Evolutionary conservation across 768 basidiomycete genomes (phyloP).

Genomic region (Mycena latifolia): DNA sequence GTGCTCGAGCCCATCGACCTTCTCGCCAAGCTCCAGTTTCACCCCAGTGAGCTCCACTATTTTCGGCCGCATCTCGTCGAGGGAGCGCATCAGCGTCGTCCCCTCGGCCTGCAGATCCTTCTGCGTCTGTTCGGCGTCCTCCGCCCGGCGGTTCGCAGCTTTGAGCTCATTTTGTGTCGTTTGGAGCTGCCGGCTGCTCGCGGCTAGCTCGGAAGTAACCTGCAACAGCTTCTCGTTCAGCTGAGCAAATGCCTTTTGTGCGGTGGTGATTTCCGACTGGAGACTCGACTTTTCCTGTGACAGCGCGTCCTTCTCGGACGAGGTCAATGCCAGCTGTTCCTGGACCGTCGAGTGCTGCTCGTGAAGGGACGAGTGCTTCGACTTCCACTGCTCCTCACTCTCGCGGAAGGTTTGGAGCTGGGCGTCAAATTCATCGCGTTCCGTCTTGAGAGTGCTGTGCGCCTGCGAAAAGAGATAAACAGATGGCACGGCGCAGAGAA

Average conservation of each 20-base stretch:
- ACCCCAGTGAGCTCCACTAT: constrained; percentile 83
- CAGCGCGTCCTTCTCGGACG: constrained; percentile 62
- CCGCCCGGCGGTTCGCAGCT: constrained; percentile 72
- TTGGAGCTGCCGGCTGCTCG: constrained; percentile 68
- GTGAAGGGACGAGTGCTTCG: constrained; percentile 61
- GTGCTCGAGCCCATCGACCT: constrained; percentile 67
- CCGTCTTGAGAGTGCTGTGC: constrained; percentile 67
- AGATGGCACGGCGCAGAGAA: not conserved
- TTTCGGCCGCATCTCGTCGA: constrained; percentile 90
- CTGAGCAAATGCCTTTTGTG: constrained; percentile 60
- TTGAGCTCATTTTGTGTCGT: constrained; percentile 75
- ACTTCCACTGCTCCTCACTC: constrained; percentile 61
- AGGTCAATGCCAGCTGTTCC: constrained; percentile 56
- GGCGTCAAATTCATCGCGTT: constrained; percentile 68
- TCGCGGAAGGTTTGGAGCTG: constrained; percentile 57
- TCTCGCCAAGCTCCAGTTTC: constrained; percentile 78
- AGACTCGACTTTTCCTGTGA: constrained; percentile 63
- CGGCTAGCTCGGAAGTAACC: constrained; percentile 65
- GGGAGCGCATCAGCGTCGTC: constrained; percentile 79
- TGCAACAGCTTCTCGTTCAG: constrained; percentile 72
- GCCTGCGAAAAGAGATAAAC: constrained; percentile 21
- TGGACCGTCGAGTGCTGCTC: constrained; percentile 52
- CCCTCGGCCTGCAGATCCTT: constrained; percentile 84
- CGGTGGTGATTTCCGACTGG: constrained; percentile 58
- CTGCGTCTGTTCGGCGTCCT: constrained; percentile 80